Evolutionary conservation across 2,329 filamentous ascomycete species (phyloP).

Genomic region (Sporothrix humicola): DNA sequence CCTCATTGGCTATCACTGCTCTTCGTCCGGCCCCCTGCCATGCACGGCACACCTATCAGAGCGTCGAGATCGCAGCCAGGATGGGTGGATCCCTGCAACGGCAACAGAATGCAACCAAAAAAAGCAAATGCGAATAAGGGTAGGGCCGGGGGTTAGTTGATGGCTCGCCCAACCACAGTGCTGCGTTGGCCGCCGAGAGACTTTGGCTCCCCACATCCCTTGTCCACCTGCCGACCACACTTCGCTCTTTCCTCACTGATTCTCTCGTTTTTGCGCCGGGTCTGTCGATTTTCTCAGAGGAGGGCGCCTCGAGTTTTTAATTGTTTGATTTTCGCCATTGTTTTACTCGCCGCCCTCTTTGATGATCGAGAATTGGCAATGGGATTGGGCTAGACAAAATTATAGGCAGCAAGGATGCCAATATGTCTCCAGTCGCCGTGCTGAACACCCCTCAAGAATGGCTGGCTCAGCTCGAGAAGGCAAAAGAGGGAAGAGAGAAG

Average conservation of each 20-base stretch:
- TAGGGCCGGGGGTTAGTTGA: conserved; percentile 28
- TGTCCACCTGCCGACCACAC: conserved; percentile 33
- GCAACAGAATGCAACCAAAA: conserved; percentile 28
- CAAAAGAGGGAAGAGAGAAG: background rate
- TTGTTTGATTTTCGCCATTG: background rate
- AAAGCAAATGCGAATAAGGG: conserved; percentile 24
- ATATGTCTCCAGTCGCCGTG: background rate
- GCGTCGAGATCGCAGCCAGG: conserved; percentile 39
- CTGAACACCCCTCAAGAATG: background rate
- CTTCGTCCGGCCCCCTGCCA: conserved; percentile 6
- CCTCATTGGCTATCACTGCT: conserved; percentile 48
- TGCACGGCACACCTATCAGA: conserved; percentile 46
- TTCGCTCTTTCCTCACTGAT: background rate
- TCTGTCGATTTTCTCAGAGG: background rate
- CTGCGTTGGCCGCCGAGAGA: conserved; percentile 33
- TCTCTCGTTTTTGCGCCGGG: conserved; percentile 8
- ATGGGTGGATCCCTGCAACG: conserved; percentile 38
- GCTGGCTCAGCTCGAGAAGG: background rate
- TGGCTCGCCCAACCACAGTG: conserved; percentile 32
- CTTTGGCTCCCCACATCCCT: background rate
- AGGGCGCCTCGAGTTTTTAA: background rate
- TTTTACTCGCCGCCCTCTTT: background rate
- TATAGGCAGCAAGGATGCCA: background rate
- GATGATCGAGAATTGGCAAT: background rate
- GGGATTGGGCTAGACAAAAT: background rate